Base-by-base conservation (phyloP, 208 protist genomes). In the Acanthamoeba quina region DNA sequence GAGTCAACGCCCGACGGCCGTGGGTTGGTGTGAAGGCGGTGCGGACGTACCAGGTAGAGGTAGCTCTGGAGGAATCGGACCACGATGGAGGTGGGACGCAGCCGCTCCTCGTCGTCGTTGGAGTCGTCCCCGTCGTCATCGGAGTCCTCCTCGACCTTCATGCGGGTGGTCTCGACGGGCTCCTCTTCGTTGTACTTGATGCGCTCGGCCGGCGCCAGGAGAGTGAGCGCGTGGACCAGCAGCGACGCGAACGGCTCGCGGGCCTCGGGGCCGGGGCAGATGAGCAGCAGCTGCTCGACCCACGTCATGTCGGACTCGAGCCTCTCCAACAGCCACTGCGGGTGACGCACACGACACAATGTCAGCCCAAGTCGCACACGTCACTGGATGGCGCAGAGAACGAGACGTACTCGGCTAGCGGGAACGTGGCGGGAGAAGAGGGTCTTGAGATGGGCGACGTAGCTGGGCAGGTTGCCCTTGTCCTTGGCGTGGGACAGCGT, bases 401-500 rank as follows among this genome's bases (percentile, higher is more conserved):
- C 6, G 26, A 31, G 31, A 29, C 72, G 44, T n/a, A 94, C 95
- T 29, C 94, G 66, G 56, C 96, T 95, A 5, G 92, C 62, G 4
- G 85, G 58, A 3, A 60, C 19, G 74, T 80, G 21, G 37, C 5
- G 26, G 29, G 64, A 24, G 11, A 95, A 86, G 4, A 94, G 29
- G 5, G 37, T 34, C 74, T 93, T 56, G 21, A 97, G 94, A n/a
- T 95, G 52, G 5, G 34, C 15, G 19, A 97, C 88, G 66, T 94
- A 96, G 5, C 13, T 26, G 13, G 7, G 70, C 64, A 29, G 56
- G 21, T 37, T 92, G 94, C 44, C 54, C 76, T 92, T 95, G 34
- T 96, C 96, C 80, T 95, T 96, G 11, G 94, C 86, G 64, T 97
- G 96, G 64, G 94, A 94, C 6, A 97, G 49, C 24, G 83, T 95